Percentiles rank a stretch among this genome's conserved stretches.
These are phyloP conservation scores for Leccinum pallidistipes DNA, from an alignment of 1,284 basidiomycete genomes.

Conservation along the genomic window DNA sequence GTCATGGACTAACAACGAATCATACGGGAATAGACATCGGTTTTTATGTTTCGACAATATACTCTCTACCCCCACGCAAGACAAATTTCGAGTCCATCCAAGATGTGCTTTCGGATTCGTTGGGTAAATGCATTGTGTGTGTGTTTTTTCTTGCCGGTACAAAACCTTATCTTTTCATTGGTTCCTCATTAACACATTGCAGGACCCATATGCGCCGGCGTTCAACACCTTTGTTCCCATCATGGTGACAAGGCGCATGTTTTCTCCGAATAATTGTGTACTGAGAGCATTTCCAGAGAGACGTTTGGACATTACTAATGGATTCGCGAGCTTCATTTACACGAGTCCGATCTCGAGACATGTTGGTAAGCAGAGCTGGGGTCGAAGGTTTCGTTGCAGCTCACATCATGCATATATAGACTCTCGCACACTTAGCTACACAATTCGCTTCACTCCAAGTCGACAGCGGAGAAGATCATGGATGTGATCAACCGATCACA, in stretches of 20 bases:
- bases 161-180: not conserved
- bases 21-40: constrained; percentile 39
- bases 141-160: not conserved
- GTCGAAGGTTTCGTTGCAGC: not conserved
- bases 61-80: constrained; percentile 89
- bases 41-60: constrained; percentile 45
- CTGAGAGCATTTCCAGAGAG: constrained; percentile 86
- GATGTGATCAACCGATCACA: constrained; percentile 91
- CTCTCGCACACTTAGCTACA: constrained; percentile 83
- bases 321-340: constrained; percentile 94
- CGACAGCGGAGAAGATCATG: constrained; percentile 86
- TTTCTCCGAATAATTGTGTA: too few relatives aligned
- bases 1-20: not conserved
- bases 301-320: constrained; percentile 90
- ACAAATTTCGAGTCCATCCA: constrained; percentile 96
- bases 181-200: constrained; percentile 1
- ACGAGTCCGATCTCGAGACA: constrained; percentile 94
- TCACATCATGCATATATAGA: not conserved
- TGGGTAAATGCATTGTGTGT: constrained; percentile 86
- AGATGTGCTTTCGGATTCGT: constrained; percentile 87
- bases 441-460: constrained; percentile 84
- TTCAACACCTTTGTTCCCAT: constrained; percentile 99
- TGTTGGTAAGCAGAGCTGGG: constrained; percentile 58
- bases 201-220: constrained; percentile 81
- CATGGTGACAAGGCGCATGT: constrained; percentile 97